A percentile compares a stretch with the other conserved stretches of the same genome.
phyloP scores from a whole-genome alignment of 1,284 basidiomycete genomes.

The Rhizoctonia solani region DNA sequence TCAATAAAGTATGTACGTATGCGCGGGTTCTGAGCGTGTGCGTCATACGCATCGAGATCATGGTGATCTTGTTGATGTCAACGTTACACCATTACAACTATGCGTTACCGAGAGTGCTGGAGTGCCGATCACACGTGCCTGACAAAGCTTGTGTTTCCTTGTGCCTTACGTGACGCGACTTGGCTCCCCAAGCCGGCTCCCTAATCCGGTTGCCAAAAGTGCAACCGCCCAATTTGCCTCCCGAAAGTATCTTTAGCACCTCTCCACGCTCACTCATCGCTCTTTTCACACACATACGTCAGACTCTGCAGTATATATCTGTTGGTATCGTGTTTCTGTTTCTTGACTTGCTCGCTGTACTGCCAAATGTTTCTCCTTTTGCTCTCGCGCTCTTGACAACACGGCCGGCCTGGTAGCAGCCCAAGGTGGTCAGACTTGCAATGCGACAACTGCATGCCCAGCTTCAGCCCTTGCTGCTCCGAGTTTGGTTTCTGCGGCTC shows the following conservation, averaged over 20 bases:
- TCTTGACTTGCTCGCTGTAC: not conserved
- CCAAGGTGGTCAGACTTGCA: slow-evolving; percentile 33
- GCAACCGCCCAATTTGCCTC: not conserved
- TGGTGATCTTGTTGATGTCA: too few relatives aligned
- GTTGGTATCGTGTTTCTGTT: too few relatives aligned
- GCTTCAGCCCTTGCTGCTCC: slow-evolving; percentile 38
- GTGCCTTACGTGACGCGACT: slow-evolving; percentile 15
- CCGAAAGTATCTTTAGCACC: not conserved
- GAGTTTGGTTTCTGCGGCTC: slow-evolving; percentile 39
- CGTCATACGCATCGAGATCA: slow-evolving; percentile 1
- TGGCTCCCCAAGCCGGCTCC: not conserved
- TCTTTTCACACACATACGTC: too few relatives aligned
- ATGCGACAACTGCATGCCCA: slow-evolving; percentile 26
- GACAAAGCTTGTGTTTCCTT: not conserved
- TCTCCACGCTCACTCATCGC: not conserved
- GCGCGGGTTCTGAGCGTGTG: not conserved
- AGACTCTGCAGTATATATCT: too few relatives aligned
- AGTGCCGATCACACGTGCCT: not conserved
- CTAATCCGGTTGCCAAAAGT: slow-evolving; percentile 15
- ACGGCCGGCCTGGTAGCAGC: slow-evolving; percentile 2
- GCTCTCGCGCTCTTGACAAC: not conserved
- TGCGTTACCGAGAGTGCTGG: not conserved
- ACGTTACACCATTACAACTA: not conserved
- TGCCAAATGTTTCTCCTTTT: not conserved
- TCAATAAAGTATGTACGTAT: slow-evolving; percentile 3